Evolutionary conservation across 768 basidiomycete species (phyloP).

Genomic region (Tephrocybe sp.): DNA sequence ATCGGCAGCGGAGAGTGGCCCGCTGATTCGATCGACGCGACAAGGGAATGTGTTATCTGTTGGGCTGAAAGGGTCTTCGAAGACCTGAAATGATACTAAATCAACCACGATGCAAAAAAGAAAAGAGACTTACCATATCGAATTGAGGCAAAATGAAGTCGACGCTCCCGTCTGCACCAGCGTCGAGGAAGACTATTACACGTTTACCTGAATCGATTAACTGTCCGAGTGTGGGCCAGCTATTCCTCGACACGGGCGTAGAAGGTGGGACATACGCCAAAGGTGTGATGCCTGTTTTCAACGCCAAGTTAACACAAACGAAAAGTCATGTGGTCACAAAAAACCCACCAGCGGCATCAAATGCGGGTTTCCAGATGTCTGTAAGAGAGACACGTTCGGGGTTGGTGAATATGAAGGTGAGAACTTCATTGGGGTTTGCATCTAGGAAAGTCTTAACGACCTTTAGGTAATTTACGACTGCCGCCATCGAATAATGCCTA

Average conservation of each 20-base stretch:
- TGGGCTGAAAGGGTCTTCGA: conserved; percentile 6
- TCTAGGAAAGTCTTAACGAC: conserved; percentile 56
- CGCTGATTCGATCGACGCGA: conserved; percentile 5
- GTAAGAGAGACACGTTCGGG: conserved; percentile 52
- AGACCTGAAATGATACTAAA: background rate
- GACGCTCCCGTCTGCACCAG: conserved; percentile 11
- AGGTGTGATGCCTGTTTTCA: conserved; percentile 34
- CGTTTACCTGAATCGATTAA: conserved; percentile 57
- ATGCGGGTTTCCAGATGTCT: conserved; percentile 51
- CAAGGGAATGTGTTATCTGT: conserved; percentile 6
- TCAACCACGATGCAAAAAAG: background rate
- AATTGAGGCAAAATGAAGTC: conserved; percentile 14
- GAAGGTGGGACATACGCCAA: conserved; percentile 54
- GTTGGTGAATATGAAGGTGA: conserved; percentile 68
- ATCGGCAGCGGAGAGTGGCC: conserved; percentile 4
- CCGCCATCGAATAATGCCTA: conserved; percentile 57
- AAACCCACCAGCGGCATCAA: conserved; percentile 45
- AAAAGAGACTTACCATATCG: conserved; percentile 7
- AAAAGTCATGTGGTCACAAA: background rate
- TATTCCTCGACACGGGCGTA: conserved; percentile 37
- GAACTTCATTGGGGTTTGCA: conserved; percentile 62
- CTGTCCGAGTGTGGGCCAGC: conserved; percentile 65
- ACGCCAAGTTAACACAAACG: background rate
- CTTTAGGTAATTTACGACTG: conserved; percentile 47
- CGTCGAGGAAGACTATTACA: conserved; percentile 27